Conservation (phyloP, 148 eudicot species). For the Chenopodium formosanum region DNA sequence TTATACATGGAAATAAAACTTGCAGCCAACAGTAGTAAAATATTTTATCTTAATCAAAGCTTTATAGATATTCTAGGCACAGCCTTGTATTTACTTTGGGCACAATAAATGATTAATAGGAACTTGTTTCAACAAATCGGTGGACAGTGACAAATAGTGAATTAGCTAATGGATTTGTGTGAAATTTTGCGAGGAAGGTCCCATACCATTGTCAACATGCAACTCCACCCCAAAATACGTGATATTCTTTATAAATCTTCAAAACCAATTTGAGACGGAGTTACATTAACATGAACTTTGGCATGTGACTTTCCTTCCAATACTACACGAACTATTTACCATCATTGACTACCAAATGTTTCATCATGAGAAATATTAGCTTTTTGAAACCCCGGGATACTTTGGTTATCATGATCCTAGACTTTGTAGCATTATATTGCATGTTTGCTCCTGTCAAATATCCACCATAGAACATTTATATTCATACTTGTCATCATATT, state of each 20-base stretch:
- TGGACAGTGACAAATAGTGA: background rate
- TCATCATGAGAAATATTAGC: background rate
- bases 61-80: background rate
- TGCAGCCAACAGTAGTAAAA: background rate
- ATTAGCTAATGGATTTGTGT: background rate
- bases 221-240: background rate
- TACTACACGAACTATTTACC: background rate
- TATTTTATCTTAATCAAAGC: background rate
- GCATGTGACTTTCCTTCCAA: background rate
- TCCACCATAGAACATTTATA: background rate
- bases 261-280: background rate
- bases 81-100: background rate
- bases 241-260: background rate
- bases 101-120: background rate
- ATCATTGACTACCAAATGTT: background rate
- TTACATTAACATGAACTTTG: background rate
- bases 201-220: background rate
- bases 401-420: background rate
- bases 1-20: too few species aligned
- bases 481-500: background rate
- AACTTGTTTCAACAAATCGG: background rate
- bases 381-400: background rate
- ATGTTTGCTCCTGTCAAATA: background rate
- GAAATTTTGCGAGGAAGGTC: too few species aligned
- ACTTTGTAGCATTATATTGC: background rate